phyloP scores from a whole-genome alignment of 768 basidiomycete species.

The Mrakia hoshinonis region DNA sequence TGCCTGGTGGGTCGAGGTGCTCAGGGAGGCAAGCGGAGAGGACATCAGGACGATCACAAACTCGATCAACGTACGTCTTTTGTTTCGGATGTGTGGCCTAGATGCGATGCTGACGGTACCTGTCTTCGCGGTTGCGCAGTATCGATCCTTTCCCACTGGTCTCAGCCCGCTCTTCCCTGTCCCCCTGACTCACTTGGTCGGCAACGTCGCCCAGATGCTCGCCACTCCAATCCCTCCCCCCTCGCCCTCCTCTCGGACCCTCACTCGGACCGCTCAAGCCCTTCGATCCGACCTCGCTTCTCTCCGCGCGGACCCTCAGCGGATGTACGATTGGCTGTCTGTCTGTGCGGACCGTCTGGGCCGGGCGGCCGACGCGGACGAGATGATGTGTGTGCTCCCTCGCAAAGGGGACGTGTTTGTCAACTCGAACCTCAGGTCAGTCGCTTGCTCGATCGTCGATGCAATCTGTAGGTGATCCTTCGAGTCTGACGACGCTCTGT shows the following conservation, averaged over 20 bases:
- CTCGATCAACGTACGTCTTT: background rate
- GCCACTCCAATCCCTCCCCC: background rate
- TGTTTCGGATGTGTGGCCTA: background rate
- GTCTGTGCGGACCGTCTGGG: background rate
- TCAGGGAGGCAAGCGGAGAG: background rate
- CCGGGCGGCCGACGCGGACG: background rate
- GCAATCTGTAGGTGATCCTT: background rate
- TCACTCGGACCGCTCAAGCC: background rate
- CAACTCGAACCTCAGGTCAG: constrained; percentile 2
- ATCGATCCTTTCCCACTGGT: background rate
- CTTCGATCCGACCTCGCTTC: background rate
- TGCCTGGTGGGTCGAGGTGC: background rate
- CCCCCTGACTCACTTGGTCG: background rate
- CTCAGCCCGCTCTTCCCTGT: background rate
- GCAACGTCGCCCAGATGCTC: constrained; percentile 4
- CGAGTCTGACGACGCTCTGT: background rate
- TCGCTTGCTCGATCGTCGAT: background rate
- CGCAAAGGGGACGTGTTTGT: background rate
- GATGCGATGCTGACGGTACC: too few relatives aligned
- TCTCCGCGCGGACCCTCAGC: background rate
- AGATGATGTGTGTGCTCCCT: background rate
- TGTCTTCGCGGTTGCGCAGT: background rate
- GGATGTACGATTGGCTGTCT: constrained; percentile 4
- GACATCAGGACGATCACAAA: background rate
- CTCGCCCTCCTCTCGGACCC: background rate